A percentile compares a stretch with the other conserved stretches of the same genome.
Conservation (phyloP, 2,329 filamentous ascomycete genomes). For the Colletotrichum higginsianum region DNA sequence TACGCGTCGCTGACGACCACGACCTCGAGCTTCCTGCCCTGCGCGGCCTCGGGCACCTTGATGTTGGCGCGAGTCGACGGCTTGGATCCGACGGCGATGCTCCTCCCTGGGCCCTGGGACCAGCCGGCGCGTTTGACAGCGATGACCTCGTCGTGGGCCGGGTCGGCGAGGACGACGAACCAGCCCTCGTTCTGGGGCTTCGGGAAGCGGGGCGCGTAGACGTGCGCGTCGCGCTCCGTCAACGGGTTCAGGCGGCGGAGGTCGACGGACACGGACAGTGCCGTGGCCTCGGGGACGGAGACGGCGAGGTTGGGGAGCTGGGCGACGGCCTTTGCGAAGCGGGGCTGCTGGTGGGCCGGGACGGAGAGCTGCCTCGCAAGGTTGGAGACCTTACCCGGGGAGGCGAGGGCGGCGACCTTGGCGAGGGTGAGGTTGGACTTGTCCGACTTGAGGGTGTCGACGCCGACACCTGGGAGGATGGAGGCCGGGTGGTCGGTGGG, state of each 20-base stretch:
- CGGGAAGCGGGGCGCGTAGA: constrained; percentile 91
- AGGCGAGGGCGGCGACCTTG: constrained; percentile 56
- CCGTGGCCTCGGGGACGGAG: constrained; percentile 71
- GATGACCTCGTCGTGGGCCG: constrained; percentile 80
- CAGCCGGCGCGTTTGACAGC: constrained; percentile 91
- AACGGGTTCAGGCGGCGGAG: constrained; percentile 78
- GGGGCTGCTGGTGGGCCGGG: constrained; percentile 57
- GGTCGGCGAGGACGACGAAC: constrained; percentile 84
- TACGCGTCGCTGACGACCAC: constrained; percentile 90
- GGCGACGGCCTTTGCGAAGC: constrained; percentile 72
- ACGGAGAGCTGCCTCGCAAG: constrained; percentile 69
- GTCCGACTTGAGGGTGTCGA: constrained; percentile 56
- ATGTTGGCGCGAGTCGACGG: constrained; percentile 71
- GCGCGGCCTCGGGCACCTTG: constrained; percentile 69
- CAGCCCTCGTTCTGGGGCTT: constrained; percentile 96
- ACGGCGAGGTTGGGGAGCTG: constrained; percentile 80
- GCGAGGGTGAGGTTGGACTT: constrained; percentile 57
- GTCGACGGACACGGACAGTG: constrained; percentile 73
- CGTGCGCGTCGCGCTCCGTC: constrained; percentile 76
- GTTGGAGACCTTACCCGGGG: constrained; percentile 53
- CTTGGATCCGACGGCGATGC: constrained; percentile 58
- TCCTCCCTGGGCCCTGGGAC: constrained; percentile 54
- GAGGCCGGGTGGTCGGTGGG: constrained; percentile 84
- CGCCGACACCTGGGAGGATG: constrained; percentile 82
- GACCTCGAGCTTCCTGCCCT: constrained; percentile 78